Conservation (phyloP, 2,329 filamentous ascomycete species). For the Hypoxylon sp. region DNA sequence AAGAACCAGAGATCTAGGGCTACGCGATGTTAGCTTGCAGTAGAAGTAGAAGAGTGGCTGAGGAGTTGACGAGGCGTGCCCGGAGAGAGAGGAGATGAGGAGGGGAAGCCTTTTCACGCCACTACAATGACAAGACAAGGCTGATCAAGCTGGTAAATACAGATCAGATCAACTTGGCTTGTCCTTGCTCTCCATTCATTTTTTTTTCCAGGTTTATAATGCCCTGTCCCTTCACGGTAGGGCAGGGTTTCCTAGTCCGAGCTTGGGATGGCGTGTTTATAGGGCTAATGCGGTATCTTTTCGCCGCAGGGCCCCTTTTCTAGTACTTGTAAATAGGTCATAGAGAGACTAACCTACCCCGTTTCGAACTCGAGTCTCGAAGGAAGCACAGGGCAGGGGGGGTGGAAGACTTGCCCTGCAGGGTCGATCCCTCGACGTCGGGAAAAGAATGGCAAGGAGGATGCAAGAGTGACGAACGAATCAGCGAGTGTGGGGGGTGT, state of each 20-base stretch:
- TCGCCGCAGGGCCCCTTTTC: conserved; percentile 45
- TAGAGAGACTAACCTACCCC: conserved; percentile 42
- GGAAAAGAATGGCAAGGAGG: conserved; percentile 50
- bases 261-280: conserved; percentile 52
- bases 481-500: conserved; percentile 51
- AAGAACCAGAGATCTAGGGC: conserved; percentile 31
- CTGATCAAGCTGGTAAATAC: conserved; percentile 51
- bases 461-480: conserved; percentile 51
- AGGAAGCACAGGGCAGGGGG: conserved; percentile 51
- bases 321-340: conserved; percentile 33
- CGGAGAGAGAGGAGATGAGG: conserved; percentile 41
- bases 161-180: conserved; percentile 48
- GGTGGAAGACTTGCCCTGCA: conserved; percentile 49
- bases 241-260: conserved; percentile 50
- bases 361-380: conserved; percentile 49
- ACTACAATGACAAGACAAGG: conserved; percentile 55
- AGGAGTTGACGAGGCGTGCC: conserved; percentile 48
- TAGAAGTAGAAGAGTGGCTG: conserved; percentile 49
- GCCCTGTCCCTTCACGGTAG: conserved; percentile 44
- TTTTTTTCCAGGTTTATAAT: conserved; percentile 49
- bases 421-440: conserved; percentile 53
- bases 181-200: conserved; percentile 46
- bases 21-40: conserved; percentile 38
- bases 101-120: conserved; percentile 52
- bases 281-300: conserved; percentile 50